phyloP scores from a whole-genome alignment of 257 asterid species.

The Galeopsis tetrahit region DNA sequence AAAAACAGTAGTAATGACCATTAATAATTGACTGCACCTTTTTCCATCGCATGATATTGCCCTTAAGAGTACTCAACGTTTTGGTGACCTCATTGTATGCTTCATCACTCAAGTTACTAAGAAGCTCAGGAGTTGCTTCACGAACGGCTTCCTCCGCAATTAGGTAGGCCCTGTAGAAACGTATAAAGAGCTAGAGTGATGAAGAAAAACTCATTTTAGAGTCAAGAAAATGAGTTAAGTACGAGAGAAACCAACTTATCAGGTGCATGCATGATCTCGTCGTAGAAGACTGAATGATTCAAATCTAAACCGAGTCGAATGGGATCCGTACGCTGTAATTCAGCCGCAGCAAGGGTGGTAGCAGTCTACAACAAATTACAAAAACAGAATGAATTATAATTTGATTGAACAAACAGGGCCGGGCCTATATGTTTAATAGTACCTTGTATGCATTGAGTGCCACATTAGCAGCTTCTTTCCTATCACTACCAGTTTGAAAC shows the following conservation, averaged over 20 bases:
- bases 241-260: neutral
- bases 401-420: neutral
- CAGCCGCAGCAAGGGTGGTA: neutral
- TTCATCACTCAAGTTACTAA: neutral
- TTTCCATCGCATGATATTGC: neutral
- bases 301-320: neutral
- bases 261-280: neutral
- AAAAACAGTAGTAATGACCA: neutral
- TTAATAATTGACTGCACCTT: too few species aligned
- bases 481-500: too few species aligned
- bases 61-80: neutral
- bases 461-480: too few species aligned
- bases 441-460: neutral
- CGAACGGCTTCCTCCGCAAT: neutral
- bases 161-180: neutral
- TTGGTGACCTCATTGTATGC: neutral
- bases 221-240: neutral
- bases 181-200: neutral
- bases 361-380: neutral
- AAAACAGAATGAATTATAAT: too few species aligned
- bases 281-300: neutral
- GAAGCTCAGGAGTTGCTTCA: neutral
- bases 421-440: neutral
- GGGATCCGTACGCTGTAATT: neutral
- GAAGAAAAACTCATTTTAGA: neutral